These are phyloP conservation scores for Fusarium sp. DNA, from an alignment of 2,329 filamentous ascomycete genomes.

Conservation along the genomic window DNA sequence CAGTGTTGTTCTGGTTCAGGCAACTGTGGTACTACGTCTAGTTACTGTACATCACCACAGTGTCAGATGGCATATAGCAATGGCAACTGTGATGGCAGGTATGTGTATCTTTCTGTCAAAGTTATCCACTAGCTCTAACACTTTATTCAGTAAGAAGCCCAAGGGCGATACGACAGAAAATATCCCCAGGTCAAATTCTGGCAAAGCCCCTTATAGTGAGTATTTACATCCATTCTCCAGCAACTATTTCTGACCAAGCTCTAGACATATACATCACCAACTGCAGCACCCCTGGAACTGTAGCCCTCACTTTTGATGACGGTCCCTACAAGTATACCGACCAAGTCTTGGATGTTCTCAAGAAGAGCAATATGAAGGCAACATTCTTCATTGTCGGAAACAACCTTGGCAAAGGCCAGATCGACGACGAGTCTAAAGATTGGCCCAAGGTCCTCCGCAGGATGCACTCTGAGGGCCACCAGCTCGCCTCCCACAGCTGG, in stretches of 20 bases:
- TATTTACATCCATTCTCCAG: background rate
- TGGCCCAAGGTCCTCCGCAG: constrained; percentile 55
- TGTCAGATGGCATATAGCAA: constrained; percentile 55
- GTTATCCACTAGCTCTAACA: background rate
- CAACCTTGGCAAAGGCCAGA: constrained; percentile 55
- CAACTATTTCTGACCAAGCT: constrained; percentile 3
- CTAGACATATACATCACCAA: constrained; percentile 52
- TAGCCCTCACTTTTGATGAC: constrained; percentile 62
- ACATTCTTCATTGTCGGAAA: constrained; percentile 59
- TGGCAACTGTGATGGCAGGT: constrained; percentile 53
- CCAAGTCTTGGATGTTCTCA: constrained; percentile 55
- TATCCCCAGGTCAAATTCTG: constrained; percentile 46
- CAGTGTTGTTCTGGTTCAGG: constrained; percentile 53
- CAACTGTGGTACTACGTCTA: constrained; percentile 51
- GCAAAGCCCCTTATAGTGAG: constrained; percentile 53
- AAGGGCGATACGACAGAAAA: constrained; percentile 48
- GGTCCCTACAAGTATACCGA: constrained; percentile 59
- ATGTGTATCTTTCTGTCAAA: constrained; percentile 15
- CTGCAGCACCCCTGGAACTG: constrained; percentile 50
- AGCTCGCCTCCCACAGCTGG: constrained; percentile 61
- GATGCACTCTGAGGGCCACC: constrained; percentile 58
- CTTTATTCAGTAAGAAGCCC: constrained; percentile 44
- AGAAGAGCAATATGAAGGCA: constrained; percentile 49
- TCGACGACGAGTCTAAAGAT: constrained; percentile 52
- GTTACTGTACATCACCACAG: constrained; percentile 52